Evolutionary conservation across 78 protist species (phyloP).

Genomic region (Dictyostelium firmibasis): DNA sequence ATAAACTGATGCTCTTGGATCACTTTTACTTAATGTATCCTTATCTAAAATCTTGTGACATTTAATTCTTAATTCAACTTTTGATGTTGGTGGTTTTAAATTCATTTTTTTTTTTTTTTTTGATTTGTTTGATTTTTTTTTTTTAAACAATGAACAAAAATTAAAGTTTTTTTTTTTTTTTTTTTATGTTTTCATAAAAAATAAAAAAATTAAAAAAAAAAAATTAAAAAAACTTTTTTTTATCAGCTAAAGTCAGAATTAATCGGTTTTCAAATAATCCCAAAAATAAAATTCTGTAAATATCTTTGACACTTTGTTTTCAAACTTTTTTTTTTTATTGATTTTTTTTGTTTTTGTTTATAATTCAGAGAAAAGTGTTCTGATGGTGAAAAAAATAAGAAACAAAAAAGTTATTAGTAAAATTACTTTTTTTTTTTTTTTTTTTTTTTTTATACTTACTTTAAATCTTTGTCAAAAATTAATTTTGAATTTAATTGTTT

Average conservation of each 20-base stretch:
- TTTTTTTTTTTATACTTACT: not conserved
- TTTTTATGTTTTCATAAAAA: no score
- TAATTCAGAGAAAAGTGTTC: not conserved
- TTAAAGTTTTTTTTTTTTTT: not conserved
- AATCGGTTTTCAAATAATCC: no score
- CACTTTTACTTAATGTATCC: not conserved
- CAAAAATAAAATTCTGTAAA: no score
- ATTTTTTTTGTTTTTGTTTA: not conserved
- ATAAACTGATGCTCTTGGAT: not conserved
- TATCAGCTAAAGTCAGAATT: no score
- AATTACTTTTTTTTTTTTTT: not conserved
- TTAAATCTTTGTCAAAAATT: not conserved
- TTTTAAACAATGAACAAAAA: no score
- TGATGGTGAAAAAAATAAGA: not conserved
- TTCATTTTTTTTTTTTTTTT: not conserved
- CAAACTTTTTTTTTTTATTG: not conserved
- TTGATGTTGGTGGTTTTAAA: conserved; percentile 42
- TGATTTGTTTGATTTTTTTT: no score
- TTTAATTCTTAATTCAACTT: conserved; percentile 34
- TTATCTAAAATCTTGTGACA: conserved; percentile 22
- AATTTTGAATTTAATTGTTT: not conserved
- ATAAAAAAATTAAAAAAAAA: no score
- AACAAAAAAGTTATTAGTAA: not conserved
- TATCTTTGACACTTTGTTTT: not conserved
- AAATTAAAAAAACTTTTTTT: no score